Evolutionary conservation across 495 filamentous ascomycete species (phyloP).

Genomic region (Lasiosphaeria ovina): DNA sequence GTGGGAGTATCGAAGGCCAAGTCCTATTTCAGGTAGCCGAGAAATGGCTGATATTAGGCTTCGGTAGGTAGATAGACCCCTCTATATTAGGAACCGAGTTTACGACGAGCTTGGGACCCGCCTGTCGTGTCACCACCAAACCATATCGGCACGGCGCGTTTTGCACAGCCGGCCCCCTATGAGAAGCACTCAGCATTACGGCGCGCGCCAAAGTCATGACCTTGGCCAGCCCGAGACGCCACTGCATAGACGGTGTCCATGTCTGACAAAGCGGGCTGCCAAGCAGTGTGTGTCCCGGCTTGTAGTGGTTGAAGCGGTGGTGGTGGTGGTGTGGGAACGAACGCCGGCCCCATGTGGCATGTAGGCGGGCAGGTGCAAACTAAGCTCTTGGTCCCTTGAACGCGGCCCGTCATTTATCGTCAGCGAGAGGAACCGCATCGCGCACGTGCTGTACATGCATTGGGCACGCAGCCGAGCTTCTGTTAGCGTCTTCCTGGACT

Average conservation of each 20-base stretch:
- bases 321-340: neutral
- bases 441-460: slow-evolving; percentile 18
- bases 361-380: neutral
- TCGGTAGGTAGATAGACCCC: slow-evolving; percentile 11
- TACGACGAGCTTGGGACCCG: slow-evolving; percentile 3
- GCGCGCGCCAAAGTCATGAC: neutral
- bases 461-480: slow-evolving; percentile 10
- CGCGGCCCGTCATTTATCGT: neutral
- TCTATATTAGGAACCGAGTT: slow-evolving; percentile 24
- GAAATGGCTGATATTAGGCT: slow-evolving; percentile 24
- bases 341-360: neutral
- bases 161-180: neutral
- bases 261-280: neutral
- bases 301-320: no score
- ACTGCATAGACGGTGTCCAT: neutral
- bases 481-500: slow-evolving; percentile 13
- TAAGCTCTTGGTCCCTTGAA: neutral
- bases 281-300: neutral
- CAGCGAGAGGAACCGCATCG: slow-evolving; percentile 7
- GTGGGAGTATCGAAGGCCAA: slow-evolving; percentile 5
- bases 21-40: slow-evolving; percentile 32
- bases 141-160: neutral
- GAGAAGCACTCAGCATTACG: neutral
- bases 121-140: slow-evolving; percentile 13
- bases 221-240: neutral